phyloP scores from a whole-genome alignment of 106 monocot species.

The Platanthera guangdongensis region DNA sequence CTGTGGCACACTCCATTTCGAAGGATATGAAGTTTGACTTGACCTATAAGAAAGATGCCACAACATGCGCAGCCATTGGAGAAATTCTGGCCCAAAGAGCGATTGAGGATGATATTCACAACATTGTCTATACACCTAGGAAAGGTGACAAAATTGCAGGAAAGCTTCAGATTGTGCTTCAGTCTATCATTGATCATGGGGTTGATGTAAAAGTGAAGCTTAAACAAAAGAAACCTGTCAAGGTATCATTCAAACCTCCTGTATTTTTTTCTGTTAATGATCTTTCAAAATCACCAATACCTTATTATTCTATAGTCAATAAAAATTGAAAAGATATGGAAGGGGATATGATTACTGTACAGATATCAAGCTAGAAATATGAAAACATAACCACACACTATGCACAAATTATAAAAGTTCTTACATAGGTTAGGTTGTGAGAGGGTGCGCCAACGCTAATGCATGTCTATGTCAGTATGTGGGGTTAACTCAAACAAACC shows the following conservation, averaged over 20 bases:
- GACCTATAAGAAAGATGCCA: conserved; percentile 43
- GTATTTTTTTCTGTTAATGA: background rate
- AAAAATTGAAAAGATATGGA: too few relatives aligned
- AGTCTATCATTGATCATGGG: conserved; percentile 55
- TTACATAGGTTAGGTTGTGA: too few relatives aligned
- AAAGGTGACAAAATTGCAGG: conserved; percentile 81
- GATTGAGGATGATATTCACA: conserved; percentile 82
- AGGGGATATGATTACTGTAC: too few relatives aligned
- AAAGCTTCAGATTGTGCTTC: conserved; percentile 69
- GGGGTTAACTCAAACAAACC: too few relatives aligned
- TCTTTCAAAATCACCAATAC: background rate
- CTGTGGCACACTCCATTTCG: conserved; percentile 83
- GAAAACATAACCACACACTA: too few relatives aligned
- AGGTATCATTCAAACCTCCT: conserved; percentile 9
- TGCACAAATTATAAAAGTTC: too few relatives aligned
- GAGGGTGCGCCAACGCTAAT: too few relatives aligned
- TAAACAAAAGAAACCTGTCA: conserved; percentile 42
- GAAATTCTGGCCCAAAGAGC: conserved; percentile 51
- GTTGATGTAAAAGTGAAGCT: conserved; percentile 81
- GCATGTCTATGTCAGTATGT: too few relatives aligned
- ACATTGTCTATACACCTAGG: conserved; percentile 72
- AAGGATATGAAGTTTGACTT: conserved; percentile 90
- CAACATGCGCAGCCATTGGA: conserved; percentile 61
- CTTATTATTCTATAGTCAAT: too few relatives aligned
- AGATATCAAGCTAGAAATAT: too few relatives aligned